Base-by-base conservation (phyloP, 108 stramenopile genomes). In the Aurantiochytrium sp. region DNA sequence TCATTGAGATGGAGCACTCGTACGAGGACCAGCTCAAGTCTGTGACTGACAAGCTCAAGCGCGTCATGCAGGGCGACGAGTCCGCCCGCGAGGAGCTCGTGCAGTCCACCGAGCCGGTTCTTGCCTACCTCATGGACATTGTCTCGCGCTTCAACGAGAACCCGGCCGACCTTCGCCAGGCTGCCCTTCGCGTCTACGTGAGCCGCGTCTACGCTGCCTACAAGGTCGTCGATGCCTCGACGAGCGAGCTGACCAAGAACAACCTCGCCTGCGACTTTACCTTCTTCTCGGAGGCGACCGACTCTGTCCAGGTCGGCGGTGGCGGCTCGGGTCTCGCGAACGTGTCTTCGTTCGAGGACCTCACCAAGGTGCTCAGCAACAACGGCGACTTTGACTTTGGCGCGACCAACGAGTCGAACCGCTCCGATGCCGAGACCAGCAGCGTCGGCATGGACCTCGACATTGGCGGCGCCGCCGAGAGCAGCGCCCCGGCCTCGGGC, bases 1-100 rank as follows among this genome's bases (percentile, higher is more conserved):
- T 98, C 5, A 93, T 98, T 89, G 95, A 96, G 90, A 96, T 97
- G 90, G 96, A 95, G 58, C 94, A 96, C 92, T 97, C 98, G n/a
- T 97, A 94, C 89, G 93, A 96, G 44, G 94, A 95, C 69, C 93
- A 96, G 90, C 92, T 97, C 72, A 49, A 45, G 55, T 4, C 49
- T n/a, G 88, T 88, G 5, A 59, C 91, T 58, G 60, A 96, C 47
- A 87, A 53, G 88, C 88, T 87, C 21, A 87, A n/a, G 29, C 51
- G 42, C 44, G 25, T 16, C 76, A 53, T 60, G 14, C 5, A 10
- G 45, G 64, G 58, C 51, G 76, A 83, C 4, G 45, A 23, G n/a
- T 47, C 45, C 14, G 76, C 76, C 51, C 76, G 6, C 51, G 49
- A 83, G 45, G 45, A 47, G 76, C 76, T 83, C 49, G 76, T 83